Evolutionary conservation across 2,329 filamentous ascomycete genomes (phyloP), one percentile per base, ranked within the genome.

Genomic region (Epichloe gansuensis): DNA sequence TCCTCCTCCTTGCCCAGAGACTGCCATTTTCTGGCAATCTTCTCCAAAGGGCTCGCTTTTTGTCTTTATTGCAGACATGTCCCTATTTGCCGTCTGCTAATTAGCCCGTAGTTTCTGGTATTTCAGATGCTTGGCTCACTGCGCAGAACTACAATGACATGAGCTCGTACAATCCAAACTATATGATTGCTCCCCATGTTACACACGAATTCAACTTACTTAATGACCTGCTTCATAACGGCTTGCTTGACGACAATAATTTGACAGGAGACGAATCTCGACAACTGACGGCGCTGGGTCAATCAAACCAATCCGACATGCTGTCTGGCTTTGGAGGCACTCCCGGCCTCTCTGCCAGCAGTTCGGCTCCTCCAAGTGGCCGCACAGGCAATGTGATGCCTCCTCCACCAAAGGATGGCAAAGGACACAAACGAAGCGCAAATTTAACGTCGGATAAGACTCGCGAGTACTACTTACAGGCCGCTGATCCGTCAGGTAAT

Each of bases 181-280:
- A 93, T 73, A 90, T 95, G 85, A 94, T 96, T 71, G 72, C 75
- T 48, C 87, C 89, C 56, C 93, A 98, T 70, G 87, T 96, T 60
- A 90, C 87, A 55, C 93, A 93, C 71, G 93, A 98, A 73, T 96
- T 95, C 68, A 95, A 96, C 65, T 74, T 97, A 49, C 81, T 98
- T 64, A 95, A 94, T 73, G 91, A 98, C 68, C 97, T 97, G 65
- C 78, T 98, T 55, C 93, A 90, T 68, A 94, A 84, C 59, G 95
- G 88, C 64, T 73, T 96, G 51, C 78, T 96, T 57, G 90, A 97
- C 70, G 90, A 95, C 66, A 81, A 80, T 55, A 81, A 81, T 50
- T 76, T 84, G 53, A 81, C 84, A 52, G 78, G 82, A 38, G 82
- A 88, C 55, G 85, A 89, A 57, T 57, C 59, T 38, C 62, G 79